Conservation (phyloP, 352 stramenopile genomes). For the Pythium grandisporangium region DNA sequence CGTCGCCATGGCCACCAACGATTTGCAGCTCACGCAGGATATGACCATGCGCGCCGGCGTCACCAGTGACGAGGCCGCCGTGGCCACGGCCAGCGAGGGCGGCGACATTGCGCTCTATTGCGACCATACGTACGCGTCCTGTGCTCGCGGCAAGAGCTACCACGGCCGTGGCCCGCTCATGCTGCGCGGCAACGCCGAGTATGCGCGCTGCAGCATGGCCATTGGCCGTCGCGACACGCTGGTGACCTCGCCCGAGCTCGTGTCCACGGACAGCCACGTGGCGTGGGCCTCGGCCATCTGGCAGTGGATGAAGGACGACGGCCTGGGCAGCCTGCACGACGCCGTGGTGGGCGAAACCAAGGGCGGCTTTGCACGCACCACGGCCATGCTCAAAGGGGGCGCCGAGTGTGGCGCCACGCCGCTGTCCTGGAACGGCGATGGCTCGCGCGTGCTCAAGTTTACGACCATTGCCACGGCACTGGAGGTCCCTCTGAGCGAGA, state of each 20-base stretch:
- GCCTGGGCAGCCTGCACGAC: background rate
- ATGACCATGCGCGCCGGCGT: background rate
- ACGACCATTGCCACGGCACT: background rate
- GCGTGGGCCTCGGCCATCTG: conserved; percentile 5
- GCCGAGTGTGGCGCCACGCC: background rate
- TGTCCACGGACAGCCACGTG: background rate
- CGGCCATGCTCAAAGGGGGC: background rate
- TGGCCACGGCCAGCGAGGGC: background rate
- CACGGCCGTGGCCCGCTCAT: conserved; percentile 5
- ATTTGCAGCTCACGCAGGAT: background rate
- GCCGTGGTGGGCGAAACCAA: background rate
- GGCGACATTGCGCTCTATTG: background rate
- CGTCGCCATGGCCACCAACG: background rate
- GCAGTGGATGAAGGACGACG: conserved; percentile 3
- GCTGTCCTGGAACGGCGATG: background rate
- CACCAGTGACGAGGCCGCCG: background rate
- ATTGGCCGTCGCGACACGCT: conserved; percentile 1
- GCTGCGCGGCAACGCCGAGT: conserved; percentile 8
- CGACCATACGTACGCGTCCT: background rate
- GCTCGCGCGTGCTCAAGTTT: background rate
- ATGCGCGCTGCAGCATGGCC: conserved; percentile 2
- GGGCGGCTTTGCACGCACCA: background rate
- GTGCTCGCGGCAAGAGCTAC: conserved; percentile 4
- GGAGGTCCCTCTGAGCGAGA: too few species aligned
- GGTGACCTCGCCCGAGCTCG: background rate